phyloP scores from a whole-genome alignment of 1,284 basidiomycete genomes.

The Tetrapyrgos nigripes region DNA sequence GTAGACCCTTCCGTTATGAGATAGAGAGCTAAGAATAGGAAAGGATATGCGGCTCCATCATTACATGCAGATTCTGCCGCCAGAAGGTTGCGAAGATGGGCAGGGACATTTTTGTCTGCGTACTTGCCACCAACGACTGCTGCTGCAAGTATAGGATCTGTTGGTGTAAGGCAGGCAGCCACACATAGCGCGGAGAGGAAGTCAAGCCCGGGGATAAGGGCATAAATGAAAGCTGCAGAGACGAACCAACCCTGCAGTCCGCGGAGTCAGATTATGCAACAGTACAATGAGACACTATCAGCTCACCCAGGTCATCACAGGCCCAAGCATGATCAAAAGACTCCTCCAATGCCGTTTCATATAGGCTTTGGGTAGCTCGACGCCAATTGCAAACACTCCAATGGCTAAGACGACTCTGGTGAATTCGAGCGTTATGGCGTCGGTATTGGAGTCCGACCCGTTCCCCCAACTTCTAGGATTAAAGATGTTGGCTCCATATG shows the following conservation, averaged over 20 bases:
- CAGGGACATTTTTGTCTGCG: conserved; percentile 97
- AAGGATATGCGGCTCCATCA: conserved; percentile 96
- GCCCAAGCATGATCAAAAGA: conserved; percentile 85
- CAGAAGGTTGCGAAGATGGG: conserved; percentile 88
- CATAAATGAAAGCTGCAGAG: conserved; percentile 88
- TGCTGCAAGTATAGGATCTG: conserved; percentile 92
- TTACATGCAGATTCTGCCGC: conserved; percentile 95
- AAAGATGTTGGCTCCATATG: conserved; percentile 86
- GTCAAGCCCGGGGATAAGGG: conserved; percentile 84
- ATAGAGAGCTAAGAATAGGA: conserved; percentile 93
- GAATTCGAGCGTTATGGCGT: conserved; percentile 87
- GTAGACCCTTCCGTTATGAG: conserved; percentile 78
- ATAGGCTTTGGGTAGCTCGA: conserved; percentile 94
- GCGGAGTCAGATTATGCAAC: conserved; percentile 12
- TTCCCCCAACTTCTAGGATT: conserved; percentile 86
- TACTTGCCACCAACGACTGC: conserved; percentile 97
- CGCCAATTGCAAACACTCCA: conserved; percentile 97
- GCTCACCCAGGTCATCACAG: conserved; percentile 89
- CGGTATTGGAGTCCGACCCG: conserved; percentile 55
- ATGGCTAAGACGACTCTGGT: conserved; percentile 97
- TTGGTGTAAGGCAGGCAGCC: conserved; percentile 95
- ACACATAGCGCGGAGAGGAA: conserved; percentile 90
- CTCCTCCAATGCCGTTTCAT: conserved; percentile 92
- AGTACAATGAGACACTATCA: neutral
- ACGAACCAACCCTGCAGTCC: conserved; percentile 85